These are phyloP conservation scores for Diophrys appendiculata DNA, from an alignment of 73 alveolate species.

Conservation along the genomic window DNA sequence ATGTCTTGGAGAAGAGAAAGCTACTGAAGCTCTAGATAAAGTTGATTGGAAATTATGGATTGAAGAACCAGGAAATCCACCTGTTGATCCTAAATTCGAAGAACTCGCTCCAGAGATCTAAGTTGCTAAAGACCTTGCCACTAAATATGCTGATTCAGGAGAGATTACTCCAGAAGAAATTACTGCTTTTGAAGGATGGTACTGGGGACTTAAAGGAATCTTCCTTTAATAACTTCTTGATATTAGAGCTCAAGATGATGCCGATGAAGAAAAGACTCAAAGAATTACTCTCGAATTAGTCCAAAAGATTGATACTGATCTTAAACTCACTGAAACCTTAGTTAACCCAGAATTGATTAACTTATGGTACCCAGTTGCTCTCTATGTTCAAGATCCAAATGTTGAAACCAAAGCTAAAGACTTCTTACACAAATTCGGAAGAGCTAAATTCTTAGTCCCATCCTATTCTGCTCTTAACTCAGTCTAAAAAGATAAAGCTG, in stretches of 20 bases:
- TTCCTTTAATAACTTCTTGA: neutral
- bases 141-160: neutral
- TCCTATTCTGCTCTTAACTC: conserved; percentile 21
- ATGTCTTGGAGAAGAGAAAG: neutral
- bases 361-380: conserved; percentile 52
- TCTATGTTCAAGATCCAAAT: conserved; percentile 6
- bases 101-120: neutral
- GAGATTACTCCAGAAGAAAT: neutral
- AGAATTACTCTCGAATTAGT: neutral
- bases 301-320: conserved; percentile 29
- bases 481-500: conserved; percentile 29
- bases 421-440: conserved; percentile 7
- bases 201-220: neutral
- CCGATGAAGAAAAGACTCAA: neutral
- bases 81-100: conserved; percentile 58
- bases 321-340: conserved; percentile 19
- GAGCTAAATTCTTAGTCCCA: conserved; percentile 42
- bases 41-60: conserved; percentile 92
- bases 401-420: neutral
- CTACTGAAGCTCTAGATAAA: conserved; percentile 44
- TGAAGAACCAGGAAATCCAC: conserved; percentile 72
- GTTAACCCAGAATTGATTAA: conserved; percentile 43
- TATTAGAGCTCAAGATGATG: neutral
- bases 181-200: neutral
- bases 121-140: neutral